These are phyloP conservation scores for Penicilliopsis zonata DNA, from an alignment of 495 filamentous ascomycete genomes.

Conservation along the genomic window DNA sequence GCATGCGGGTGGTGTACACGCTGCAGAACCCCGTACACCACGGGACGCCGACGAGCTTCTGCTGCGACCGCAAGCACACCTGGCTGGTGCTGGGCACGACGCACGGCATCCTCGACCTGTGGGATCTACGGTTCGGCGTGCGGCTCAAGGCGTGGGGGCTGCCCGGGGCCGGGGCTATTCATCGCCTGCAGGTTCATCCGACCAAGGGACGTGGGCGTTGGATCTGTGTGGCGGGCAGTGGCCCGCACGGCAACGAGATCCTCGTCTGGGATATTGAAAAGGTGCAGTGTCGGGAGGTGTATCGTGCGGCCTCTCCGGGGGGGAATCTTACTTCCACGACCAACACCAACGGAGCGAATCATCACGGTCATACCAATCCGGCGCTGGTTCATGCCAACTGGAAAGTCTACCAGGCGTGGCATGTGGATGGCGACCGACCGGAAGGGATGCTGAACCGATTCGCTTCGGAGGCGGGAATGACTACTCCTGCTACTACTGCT, in stretches of 20 bases:
- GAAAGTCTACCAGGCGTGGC: conserved; percentile 73
- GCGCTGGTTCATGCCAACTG: conserved; percentile 29
- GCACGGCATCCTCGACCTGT: conserved; percentile 85
- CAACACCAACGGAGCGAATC: conserved; percentile 7
- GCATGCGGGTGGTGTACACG: conserved; percentile 69
- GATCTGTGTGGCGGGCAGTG: conserved; percentile 81
- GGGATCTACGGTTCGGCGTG: conserved; percentile 90
- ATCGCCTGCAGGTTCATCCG: conserved; percentile 67
- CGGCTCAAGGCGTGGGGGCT: conserved; percentile 84
- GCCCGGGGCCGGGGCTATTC: conserved; percentile 68
- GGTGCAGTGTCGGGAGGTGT: conserved; percentile 77
- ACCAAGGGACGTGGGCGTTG: conserved; percentile 62
- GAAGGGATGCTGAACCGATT: conserved; percentile 86
- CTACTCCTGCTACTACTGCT: conserved; percentile 16
- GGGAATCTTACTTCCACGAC: not conserved
- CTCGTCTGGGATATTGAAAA: conserved; percentile 96
- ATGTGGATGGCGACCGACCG: conserved; percentile 78
- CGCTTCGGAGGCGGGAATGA: conserved; percentile 45
- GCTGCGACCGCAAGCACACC: conserved; percentile 66
- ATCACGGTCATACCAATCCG: conserved; percentile 12
- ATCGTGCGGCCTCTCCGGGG: conserved; percentile 41
- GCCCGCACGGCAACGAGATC: conserved; percentile 73
- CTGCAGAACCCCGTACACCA: conserved; percentile 88
- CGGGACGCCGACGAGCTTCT: conserved; percentile 88
- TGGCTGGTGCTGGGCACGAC: conserved; percentile 90